phyloP scores from a whole-genome alignment of 2,329 filamentous ascomycete genomes.

The Pestalotiopsis fici region DNA sequence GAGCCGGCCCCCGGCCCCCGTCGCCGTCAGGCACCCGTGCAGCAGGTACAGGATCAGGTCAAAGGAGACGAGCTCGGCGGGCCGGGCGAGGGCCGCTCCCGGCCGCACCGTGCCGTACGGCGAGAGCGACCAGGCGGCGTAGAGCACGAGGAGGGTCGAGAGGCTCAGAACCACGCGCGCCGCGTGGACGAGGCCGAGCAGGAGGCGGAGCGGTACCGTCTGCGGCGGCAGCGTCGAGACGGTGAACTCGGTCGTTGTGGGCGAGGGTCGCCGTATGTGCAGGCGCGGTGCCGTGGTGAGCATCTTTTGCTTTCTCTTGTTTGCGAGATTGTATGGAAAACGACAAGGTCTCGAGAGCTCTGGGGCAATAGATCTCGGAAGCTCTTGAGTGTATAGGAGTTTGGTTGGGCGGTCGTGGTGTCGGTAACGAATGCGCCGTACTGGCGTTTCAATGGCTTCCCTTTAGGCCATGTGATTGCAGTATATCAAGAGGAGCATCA shows the following conservation, averaged over 20 bases:
- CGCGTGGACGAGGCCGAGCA: conserved; percentile 44
- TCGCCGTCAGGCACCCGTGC: conserved; percentile 18
- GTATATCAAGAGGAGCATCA: neutral
- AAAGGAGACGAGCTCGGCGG: conserved; percentile 10
- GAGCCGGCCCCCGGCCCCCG: conserved; percentile 26
- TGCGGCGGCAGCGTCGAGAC: conserved; percentile 74
- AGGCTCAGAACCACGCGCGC: conserved; percentile 42
- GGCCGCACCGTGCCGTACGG: conserved; percentile 24
- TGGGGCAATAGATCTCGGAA: no score
- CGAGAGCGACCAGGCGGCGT: conserved; percentile 45
- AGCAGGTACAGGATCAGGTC: conserved; percentile 23
- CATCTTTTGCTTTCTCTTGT: conserved; percentile 42
- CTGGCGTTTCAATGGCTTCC: neutral
- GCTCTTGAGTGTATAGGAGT: no score
- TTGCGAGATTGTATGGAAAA: no score
- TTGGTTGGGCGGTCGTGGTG: no score
- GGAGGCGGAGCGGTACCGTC: conserved; percentile 47
- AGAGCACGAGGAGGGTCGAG: conserved; percentile 47
- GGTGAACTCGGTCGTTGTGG: conserved; percentile 89
- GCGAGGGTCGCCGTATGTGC: conserved; percentile 69
- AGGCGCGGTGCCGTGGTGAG: conserved; percentile 62
- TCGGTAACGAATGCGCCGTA: no score
- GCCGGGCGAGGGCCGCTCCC: conserved; percentile 6
- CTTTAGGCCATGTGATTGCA: neutral
- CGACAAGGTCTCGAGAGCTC: no score